A percentile compares a stretch with the other conserved stretches of the same genome.
These are phyloP conservation scores for Pachyrhizus erosus DNA, from an alignment of 306 rosid species.

Conservation along the genomic window DNA sequence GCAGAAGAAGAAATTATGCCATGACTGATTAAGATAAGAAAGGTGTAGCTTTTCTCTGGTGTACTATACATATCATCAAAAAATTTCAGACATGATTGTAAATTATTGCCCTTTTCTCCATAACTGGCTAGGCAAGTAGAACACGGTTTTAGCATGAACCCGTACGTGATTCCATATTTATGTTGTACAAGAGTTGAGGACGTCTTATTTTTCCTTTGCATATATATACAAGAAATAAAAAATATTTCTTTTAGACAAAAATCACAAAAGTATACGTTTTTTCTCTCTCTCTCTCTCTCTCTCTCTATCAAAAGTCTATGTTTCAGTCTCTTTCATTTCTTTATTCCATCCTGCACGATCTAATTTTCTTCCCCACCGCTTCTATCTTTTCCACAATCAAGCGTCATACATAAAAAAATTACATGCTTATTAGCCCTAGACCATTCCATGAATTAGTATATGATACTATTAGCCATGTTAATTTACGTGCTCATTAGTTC, in stretches of 20 bases:
- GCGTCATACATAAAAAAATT: not conserved
- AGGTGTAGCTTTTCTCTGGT: constrained; percentile 10
- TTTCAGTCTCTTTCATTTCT: constrained; percentile 33
- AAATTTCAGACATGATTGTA: constrained; percentile 16
- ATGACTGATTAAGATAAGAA: not conserved
- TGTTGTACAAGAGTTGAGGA: constrained; percentile 7
- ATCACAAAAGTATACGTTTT: not conserved
- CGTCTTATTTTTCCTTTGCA: not conserved
- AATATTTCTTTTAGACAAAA: constrained; percentile 13
- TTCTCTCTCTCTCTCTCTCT: not conserved
- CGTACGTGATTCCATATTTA: constrained; percentile 35
- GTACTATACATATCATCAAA: constrained; percentile 8
- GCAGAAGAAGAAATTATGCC: not conserved
- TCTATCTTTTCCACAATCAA: not conserved
- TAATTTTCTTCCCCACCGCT: not conserved
- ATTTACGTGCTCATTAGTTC: not conserved
- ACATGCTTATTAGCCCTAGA: constrained; percentile 5
- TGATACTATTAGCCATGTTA: not conserved
- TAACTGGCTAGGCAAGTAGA: constrained; percentile 28
- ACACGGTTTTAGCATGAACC: constrained; percentile 12
- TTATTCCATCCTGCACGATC: constrained; percentile 16
- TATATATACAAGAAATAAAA: not conserved
- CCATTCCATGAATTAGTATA: not conserved
- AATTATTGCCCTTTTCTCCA: not conserved
- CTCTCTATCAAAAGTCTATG: constrained; percentile 16